Base-by-base conservation (phyloP, 345 rosid genomes). In the Rhizophora mangle region DNA sequence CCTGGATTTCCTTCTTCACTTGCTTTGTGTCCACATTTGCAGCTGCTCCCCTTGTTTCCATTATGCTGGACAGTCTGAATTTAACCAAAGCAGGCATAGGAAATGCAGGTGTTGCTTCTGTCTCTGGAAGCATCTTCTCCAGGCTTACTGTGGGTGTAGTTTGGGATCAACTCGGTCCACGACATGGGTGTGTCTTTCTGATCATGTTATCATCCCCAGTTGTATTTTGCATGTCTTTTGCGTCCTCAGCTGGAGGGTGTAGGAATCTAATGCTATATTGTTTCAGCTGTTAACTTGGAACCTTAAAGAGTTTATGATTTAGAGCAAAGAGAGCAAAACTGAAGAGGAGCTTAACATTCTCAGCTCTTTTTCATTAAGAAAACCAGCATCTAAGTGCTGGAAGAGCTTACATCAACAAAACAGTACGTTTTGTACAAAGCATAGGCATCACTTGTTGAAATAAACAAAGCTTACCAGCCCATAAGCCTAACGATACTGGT, bases 61-160 rank as follows among this genome's bases (percentile, higher is more conserved):
- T 90, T 70, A 93, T 93, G 70, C 79, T 94, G 1, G 96, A 93
- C 58, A 90, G 86, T 79, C 97, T 93, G 60, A 83, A 90, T 53
- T 75, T 89, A 11, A 88, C 84, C 15, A 89, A 86, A 57, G 72
- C 63, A 22, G 97, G 87, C 69, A 81, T 87, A 0, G 98, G 97
- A 0, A 93, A 90, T 31, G 98, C 97, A 0, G 96, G 97, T 22
- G 93, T 90, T 34, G 98, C 98, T 7, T 93, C 98, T 0, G 97
- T 93, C 43, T 90, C 98, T 0, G 94, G 97, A 0, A 87, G 96
- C 76, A 93, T 93, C 61, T 89, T 90, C 77, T 93, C 97, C 8
- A 89, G 98, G 88, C 96, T 90, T 5, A 84, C 65, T n/a, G 90
- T 89, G 98, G 98, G 98, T 10, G 98, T 90, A 0, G 78, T 90